Evolutionary conservation across 495 filamentous ascomycete species (phyloP).

Genomic region (Talaromyces nanjingensis): DNA sequence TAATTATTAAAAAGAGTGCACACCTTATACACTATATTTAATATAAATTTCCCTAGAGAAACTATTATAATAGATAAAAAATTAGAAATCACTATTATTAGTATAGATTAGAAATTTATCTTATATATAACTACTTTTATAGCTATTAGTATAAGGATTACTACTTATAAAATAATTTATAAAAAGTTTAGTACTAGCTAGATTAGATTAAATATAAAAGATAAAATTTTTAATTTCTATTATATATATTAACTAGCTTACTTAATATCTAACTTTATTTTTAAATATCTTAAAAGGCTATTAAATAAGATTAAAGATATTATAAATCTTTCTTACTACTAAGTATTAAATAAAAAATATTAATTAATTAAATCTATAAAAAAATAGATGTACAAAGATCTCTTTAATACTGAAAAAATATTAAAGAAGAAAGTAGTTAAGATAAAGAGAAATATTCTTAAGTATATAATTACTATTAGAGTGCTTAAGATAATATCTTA

Average conservation of each 20-base stretch:
- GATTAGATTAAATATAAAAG: not conserved
- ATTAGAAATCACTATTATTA: not conserved
- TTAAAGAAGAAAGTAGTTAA: not conserved
- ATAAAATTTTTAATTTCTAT: not conserved
- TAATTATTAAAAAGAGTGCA: not conserved
- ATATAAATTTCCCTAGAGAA: not conserved
- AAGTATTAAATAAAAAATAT: not conserved
- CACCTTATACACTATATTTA: not conserved
- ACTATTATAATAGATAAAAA: not conserved
- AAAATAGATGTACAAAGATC: not conserved
- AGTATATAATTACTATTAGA: not conserved
- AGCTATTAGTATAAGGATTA: not conserved
- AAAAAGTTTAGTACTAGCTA: not conserved
- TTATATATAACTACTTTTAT: not conserved
- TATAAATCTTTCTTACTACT: not conserved
- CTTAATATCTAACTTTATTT: not conserved
- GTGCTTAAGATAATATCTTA: not conserved
- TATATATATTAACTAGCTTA: not conserved
- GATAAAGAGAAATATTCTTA: not conserved
- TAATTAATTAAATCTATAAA: too few species aligned
- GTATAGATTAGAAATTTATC: not conserved
- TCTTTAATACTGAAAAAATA: not conserved
- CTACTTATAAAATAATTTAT: not conserved
- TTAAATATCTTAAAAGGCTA: not conserved
- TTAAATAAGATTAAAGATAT: not conserved